Base-by-base conservation (phyloP, 805 yeast genomes). In the Cyberlindnera mississippiensis region DNA sequence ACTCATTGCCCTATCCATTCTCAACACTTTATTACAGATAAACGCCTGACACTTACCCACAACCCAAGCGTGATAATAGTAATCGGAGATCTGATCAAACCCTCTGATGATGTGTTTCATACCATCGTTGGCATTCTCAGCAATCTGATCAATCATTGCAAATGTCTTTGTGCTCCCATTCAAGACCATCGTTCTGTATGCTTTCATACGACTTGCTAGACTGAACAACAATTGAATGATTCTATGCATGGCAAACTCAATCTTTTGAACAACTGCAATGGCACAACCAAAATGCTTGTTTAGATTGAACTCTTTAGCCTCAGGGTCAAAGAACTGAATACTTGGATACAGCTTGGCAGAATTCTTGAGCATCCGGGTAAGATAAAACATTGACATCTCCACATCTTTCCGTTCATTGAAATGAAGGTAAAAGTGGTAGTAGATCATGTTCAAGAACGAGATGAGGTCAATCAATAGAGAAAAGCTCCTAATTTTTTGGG, bases 51-150 rank as follows among this genome's bases (percentile, higher is more conserved):
- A 46, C 32, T 53, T 57, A 15, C 48, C 40, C 8, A 50, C 48
- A 11, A 49, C 49, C 62, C 62, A 57, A 2, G 52, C 38, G 35
- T 56, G 62, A 35, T 56, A 57, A 35, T 57, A 57, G 2, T 31
- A 40, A 19, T 53, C 55, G 10, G 57, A 37, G 11, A 55, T 30
- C 4, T 34, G 32, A n/a, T 36, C 38, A 24, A 39, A 45, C 4
- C 42, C 46, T 10, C 44, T 37, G 13, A 48, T 19, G 8, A 52
- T 42, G 10, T 41, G 42, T 6, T 28, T 44, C 19, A 37, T 33
- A 2, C 41, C 27, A n/a, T 24, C 37, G 4, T 18, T 20, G 14
- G 37, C 16, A 13, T 37, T n/a, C 3, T 38, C 44, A 3, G 39
- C 33, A 10, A 54, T 49, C 4, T 33, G 22, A 41, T 55, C 58